Conservation (phyloP, 306 rosid species). For the Alnus rubra region DNA sequence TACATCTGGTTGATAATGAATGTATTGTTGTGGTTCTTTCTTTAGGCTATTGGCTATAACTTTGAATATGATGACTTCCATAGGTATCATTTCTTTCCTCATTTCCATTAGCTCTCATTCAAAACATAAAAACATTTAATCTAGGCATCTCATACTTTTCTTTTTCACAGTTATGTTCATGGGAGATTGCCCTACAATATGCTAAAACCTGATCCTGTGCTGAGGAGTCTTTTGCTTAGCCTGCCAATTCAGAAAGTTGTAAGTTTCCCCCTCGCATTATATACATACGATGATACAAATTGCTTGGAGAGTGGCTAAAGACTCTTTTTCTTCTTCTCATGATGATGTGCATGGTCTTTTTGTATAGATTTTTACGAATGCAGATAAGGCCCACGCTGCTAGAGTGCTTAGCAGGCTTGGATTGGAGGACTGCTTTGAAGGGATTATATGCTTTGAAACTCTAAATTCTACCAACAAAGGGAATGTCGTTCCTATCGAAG, state of each 20-base stretch:
- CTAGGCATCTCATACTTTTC: constrained; percentile 16
- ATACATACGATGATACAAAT: neutral
- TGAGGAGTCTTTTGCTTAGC: constrained; percentile 70
- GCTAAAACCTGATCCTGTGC: constrained; percentile 72
- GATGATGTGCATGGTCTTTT: constrained; percentile 2
- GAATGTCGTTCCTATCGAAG: constrained; percentile 13
- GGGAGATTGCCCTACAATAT: constrained; percentile 77
- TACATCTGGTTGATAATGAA: neutral
- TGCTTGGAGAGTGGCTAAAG: neutral
- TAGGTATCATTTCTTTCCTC: constrained; percentile 42
- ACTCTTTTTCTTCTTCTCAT: neutral
- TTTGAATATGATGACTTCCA: constrained; percentile 68
- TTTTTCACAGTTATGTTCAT: constrained; percentile 62
- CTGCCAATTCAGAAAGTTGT: constrained; percentile 79
- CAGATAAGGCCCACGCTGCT: constrained; percentile 56
- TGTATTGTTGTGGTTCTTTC: constrained; percentile 10
- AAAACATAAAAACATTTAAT: neutral
- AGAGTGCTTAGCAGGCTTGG: constrained; percentile 75
- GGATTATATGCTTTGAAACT: constrained; percentile 75
- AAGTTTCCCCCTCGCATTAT: constrained; percentile 24
- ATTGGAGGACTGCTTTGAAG: constrained; percentile 85
- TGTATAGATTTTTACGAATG: constrained; percentile 69
- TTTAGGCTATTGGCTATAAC: constrained; percentile 76
- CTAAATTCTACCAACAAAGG: constrained; percentile 44
- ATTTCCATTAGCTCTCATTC: constrained; percentile 1